Evolutionary conservation across 2,329 filamentous ascomycete species (phyloP).

Genomic region (Bipolaris zeicola): DNA sequence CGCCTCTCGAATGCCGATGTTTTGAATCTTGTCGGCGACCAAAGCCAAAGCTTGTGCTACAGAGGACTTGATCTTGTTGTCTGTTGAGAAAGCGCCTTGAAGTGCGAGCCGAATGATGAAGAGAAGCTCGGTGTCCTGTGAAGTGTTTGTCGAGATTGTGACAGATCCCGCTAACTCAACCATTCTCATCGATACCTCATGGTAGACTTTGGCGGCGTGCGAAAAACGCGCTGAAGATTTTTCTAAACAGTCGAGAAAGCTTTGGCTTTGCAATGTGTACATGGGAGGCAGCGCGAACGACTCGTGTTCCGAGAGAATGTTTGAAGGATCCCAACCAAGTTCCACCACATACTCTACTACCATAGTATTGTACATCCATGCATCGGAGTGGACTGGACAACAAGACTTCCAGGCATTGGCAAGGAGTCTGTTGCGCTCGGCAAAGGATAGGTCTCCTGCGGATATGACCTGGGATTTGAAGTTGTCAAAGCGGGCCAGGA

Average conservation of each 20-base stretch:
- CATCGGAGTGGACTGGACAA: slow-evolving; percentile 9
- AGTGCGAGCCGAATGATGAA: slow-evolving; percentile 21
- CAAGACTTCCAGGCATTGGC: slow-evolving; percentile 11
- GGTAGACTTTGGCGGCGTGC: slow-evolving; percentile 6
- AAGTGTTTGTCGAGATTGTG: slow-evolving; percentile 1
- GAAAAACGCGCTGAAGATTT: slow-evolving; percentile 5
- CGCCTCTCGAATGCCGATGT: not conserved
- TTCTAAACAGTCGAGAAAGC: slow-evolving; percentile 22
- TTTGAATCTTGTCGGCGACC: slow-evolving; percentile 17
- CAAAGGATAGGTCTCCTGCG: not conserved
- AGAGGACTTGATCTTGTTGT: not conserved
- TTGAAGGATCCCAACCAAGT: slow-evolving; percentile 14
- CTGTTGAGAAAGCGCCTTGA: slow-evolving; percentile 11
- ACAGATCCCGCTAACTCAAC: slow-evolving; percentile 12
- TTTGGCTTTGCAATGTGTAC: slow-evolving; percentile 15
- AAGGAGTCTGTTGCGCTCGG: slow-evolving; percentile 3
- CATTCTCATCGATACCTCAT: slow-evolving; percentile 17
- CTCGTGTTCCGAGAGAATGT: slow-evolving; percentile 7
- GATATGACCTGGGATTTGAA: slow-evolving; percentile 16
- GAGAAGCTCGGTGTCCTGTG: slow-evolving; percentile 19
- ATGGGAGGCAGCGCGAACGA: slow-evolving; percentile 11
- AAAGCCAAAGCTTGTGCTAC: slow-evolving; percentile 1
- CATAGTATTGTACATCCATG: slow-evolving; percentile 17
- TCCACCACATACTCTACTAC: slow-evolving; percentile 20
- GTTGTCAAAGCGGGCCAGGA: slow-evolving; percentile 10